A percentile compares a stretch with the other conserved stretches of the same genome.
phyloP scores from a whole-genome alignment of 257 asterid species.

The Gentiana macrophylla region DNA sequence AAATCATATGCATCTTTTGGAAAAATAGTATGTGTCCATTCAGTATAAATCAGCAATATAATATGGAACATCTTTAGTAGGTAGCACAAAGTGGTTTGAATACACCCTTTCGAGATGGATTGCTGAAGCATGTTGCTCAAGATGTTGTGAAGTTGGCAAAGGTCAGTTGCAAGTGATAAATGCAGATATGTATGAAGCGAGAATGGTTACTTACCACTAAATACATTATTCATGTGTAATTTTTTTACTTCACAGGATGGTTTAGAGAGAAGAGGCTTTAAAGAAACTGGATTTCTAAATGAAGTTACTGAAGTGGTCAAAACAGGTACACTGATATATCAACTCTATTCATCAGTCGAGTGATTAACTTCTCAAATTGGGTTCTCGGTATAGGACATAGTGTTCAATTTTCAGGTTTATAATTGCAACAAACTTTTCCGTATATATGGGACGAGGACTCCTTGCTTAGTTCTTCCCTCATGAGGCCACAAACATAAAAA shows the following conservation, averaged over 20 bases:
- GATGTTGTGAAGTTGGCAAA: slow-evolving; percentile 74
- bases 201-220: too few species aligned
- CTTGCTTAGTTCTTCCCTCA: too few species aligned
- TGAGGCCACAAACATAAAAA: too few species aligned
- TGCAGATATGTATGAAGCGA: too few species aligned
- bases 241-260: slow-evolving; percentile 54
- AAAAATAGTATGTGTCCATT: not conserved
- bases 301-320: slow-evolving; percentile 82
- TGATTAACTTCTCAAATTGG: too few species aligned
- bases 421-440: too few species aligned
- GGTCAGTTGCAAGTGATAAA: slow-evolving; percentile 13
- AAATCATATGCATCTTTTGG: not conserved
- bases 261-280: slow-evolving; percentile 87
- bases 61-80: slow-evolving; percentile 29
- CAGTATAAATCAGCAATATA: not conserved
- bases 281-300: slow-evolving; percentile 84
- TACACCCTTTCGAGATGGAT: slow-evolving; percentile 96
- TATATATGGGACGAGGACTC: too few species aligned
- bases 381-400: too few species aligned
- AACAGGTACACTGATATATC: slow-evolving; percentile 32
- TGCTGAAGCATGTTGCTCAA: slow-evolving; percentile 92
- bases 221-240: not conserved
- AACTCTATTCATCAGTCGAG: too few species aligned
- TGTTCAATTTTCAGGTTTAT: too few species aligned
- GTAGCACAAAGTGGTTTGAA: slow-evolving; percentile 72